These are phyloP conservation scores for Beauveria brongniartii DNA, from an alignment of 2,329 filamentous ascomycete genomes.

Conservation along the genomic window DNA sequence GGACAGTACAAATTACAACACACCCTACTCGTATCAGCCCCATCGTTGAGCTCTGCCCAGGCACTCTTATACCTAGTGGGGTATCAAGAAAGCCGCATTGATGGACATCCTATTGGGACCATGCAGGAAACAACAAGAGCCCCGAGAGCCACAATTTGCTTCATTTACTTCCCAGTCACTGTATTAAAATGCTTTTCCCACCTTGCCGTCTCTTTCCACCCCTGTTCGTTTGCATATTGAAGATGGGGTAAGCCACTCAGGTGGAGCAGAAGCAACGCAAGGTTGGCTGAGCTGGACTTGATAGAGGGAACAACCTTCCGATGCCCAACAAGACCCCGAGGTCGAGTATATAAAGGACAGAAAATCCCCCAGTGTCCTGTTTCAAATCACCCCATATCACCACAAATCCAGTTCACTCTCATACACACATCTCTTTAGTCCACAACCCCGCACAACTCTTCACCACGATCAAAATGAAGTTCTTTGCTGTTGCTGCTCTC, in stretches of 20 bases:
- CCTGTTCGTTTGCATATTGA: neutral
- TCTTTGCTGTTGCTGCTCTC: slow-evolving; percentile 14
- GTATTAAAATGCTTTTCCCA: neutral
- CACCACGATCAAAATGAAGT: slow-evolving; percentile 15
- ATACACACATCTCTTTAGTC: neutral
- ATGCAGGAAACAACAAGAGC: neutral
- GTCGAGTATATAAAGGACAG: neutral
- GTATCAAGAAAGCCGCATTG: neutral
- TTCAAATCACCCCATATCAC: neutral
- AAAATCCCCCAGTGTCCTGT: neutral
- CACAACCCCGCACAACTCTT: neutral
- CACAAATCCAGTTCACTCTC: neutral
- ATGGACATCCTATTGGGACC: neutral
- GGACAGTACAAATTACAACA: no score
- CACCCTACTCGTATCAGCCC: neutral
- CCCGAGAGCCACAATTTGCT: slow-evolving; percentile 6
- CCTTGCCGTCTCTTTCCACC: neutral
- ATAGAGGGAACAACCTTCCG: neutral
- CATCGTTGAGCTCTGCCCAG: neutral
- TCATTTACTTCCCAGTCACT: neutral
- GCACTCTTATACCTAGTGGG: neutral
- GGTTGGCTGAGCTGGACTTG: neutral
- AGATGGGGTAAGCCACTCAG: neutral
- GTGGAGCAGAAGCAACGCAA: neutral
- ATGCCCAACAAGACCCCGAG: neutral